Conservation (phyloP, 306 rosid species). For the Malus orientalis region DNA sequence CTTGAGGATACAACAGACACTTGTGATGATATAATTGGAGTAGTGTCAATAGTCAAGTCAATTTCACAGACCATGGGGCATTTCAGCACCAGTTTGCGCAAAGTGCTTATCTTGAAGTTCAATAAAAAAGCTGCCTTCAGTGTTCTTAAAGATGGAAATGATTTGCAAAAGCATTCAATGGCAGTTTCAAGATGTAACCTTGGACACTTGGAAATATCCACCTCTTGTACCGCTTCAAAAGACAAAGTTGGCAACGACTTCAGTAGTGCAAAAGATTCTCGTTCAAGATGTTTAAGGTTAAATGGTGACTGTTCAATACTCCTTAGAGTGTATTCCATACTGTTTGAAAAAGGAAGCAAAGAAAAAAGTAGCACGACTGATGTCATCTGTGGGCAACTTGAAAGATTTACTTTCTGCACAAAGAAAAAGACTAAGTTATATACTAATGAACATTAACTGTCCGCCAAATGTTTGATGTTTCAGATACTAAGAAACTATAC, state of each 20-base stretch:
- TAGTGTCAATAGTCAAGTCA: conserved; percentile 60
- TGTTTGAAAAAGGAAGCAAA: conserved; percentile 45
- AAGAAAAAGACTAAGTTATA: conserved; percentile 22
- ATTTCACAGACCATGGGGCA: conserved; percentile 49
- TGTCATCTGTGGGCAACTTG: conserved; percentile 71
- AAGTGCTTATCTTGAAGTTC: conserved; percentile 30
- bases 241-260: conserved; percentile 25
- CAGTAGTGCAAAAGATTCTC: conserved; percentile 17
- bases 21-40: conserved; percentile 49
- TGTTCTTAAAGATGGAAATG: conserved; percentile 57
- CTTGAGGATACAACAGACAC: conserved; percentile 39
- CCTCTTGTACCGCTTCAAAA: conserved; percentile 60
- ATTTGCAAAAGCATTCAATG: conserved; percentile 49
- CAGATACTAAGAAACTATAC: conserved; percentile 12
- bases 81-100: conserved; percentile 42
- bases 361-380: conserved; percentile 47
- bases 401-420: conserved; percentile 67
- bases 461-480: conserved; percentile 13
- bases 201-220: conserved; percentile 70
- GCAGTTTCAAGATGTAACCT: conserved; percentile 48
- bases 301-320: conserved; percentile 21
- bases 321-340: conserved; percentile 26
- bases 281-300: conserved; percentile 26
- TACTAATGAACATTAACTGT: conserved; percentile 13
- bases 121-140: conserved; percentile 60